Base-by-base conservation (phyloP, 2,329 filamentous ascomycete genomes). In the Botrytis fragariae region DNA sequence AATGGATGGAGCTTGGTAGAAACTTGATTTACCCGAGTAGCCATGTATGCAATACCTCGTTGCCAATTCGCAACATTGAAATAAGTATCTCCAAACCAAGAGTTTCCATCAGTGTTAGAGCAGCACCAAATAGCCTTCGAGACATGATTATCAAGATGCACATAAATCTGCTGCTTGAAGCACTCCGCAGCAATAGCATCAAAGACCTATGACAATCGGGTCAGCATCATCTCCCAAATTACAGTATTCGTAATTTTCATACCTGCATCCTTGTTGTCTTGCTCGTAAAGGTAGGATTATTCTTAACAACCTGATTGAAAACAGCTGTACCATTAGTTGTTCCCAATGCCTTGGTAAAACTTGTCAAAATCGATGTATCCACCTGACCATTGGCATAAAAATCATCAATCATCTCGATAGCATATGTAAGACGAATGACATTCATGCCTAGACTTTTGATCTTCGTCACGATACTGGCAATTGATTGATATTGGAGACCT, bases 341-440 rank as follows among this genome's bases (percentile, higher is more conserved):
- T 0, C 89, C 89, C 14, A 87, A 82, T 7, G 80, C 86, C 25
- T 79, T 81, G 7, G 75, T 81, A 32, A 88, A 86, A 0, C 86
- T 85, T 7, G 81, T 83, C 72, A 83, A 77, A 18, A 89, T 77
- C 4, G 84, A 81, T 1, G 86, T 80, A 59, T 89, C 87, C 14
- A 84, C 85, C n/a, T 57, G 37, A 8, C 61, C 61, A 72, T 86
- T 86, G 72, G 80, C 82, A 61, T 86, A 85, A 74, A 87, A 87
- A 77, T 89, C 84, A 75, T 91, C 89, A 69, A 91, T 83, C 86
- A 91, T 88, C 78, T 91, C 85, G 73, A 88, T 91, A 4, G 89
- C 88, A 72, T 86, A 92, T 0, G 88, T 90, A 60, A 91, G 81
- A 2, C 89, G 87, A 39, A 91, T 86, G 1, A 87, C 86, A 77